A percentile compares a stretch with the other conserved stretches of the same genome.
These are phyloP conservation scores for Mycena metata DNA, from an alignment of 768 basidiomycete genomes.

Conservation along the genomic window DNA sequence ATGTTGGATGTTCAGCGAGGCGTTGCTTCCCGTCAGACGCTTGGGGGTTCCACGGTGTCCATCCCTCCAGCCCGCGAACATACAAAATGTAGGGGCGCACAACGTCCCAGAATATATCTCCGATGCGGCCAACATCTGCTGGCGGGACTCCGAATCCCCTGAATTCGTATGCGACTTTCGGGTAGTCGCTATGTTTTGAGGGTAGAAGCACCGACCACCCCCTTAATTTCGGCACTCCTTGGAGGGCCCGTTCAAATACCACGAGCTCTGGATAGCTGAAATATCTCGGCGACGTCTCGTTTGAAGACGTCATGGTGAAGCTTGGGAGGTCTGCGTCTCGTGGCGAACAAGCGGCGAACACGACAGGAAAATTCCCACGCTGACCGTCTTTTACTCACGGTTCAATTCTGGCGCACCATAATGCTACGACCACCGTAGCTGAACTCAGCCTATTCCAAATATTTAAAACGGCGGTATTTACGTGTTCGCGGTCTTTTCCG, in stretches of 20 bases:
- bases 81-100: conserved; percentile 1
- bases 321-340: no score
- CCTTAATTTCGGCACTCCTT: not conserved
- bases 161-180: not conserved
- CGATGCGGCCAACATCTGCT: not conserved
- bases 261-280: not conserved
- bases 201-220: no score
- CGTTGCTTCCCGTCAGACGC: conserved; percentile 1
- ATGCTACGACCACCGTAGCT: no score
- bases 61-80: not conserved
- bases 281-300: not conserved
- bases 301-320: not conserved
- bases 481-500: no score
- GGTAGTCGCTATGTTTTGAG: no score
- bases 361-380: not conserved
- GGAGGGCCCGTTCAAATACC: not conserved
- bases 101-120: conserved; percentile 10
- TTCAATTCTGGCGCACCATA: not conserved
- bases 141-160: conserved; percentile 2
- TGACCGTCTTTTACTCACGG: not conserved
- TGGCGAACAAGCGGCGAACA: no score
- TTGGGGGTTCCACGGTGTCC: not conserved
- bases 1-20: not conserved
- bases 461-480: no score
- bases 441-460: no score